Conservation (phyloP, 371 early-diverging fungal genomes). For the Dinochytrium kinnereticum region DNA sequence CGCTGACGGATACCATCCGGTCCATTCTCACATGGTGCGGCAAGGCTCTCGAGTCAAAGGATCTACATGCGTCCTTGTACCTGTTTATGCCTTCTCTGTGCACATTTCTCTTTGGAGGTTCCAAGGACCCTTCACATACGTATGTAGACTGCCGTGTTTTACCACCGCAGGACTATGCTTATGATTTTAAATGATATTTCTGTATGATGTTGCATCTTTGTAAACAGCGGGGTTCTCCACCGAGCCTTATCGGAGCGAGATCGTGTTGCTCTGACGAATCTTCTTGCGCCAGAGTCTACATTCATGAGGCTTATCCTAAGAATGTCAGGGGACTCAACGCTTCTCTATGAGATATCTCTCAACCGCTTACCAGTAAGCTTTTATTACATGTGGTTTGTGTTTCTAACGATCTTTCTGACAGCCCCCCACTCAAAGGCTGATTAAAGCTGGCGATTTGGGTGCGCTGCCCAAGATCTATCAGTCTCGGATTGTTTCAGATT, state of each 20-base stretch:
- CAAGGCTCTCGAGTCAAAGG: conserved; percentile 13
- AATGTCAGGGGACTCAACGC: conserved; percentile 1
- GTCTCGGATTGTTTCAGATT: conserved; percentile 2
- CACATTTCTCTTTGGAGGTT: conserved; percentile 1
- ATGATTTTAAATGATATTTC: neutral
- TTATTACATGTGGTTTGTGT: neutral
- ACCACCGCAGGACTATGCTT: no score
- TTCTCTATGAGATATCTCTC: neutral
- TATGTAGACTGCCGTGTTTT: no score
- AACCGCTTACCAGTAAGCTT: neutral
- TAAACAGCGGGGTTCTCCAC: neutral
- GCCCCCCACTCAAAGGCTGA: conserved; percentile 3
- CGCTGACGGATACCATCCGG: neutral
- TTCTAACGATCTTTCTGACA: neutral
- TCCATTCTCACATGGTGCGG: neutral
- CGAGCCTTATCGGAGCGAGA: neutral
- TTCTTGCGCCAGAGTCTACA: neutral
- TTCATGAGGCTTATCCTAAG: neutral
- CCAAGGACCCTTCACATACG: no score
- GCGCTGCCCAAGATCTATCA: conserved; percentile 2
- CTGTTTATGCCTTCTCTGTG: conserved; percentile 10
- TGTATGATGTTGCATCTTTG: neutral
- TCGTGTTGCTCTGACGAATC: neutral
- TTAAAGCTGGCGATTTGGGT: neutral
- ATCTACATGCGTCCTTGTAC: conserved; percentile 8